Base-by-base conservation (phyloP, 345 rosid genomes). In the Reutealis trisperma region DNA sequence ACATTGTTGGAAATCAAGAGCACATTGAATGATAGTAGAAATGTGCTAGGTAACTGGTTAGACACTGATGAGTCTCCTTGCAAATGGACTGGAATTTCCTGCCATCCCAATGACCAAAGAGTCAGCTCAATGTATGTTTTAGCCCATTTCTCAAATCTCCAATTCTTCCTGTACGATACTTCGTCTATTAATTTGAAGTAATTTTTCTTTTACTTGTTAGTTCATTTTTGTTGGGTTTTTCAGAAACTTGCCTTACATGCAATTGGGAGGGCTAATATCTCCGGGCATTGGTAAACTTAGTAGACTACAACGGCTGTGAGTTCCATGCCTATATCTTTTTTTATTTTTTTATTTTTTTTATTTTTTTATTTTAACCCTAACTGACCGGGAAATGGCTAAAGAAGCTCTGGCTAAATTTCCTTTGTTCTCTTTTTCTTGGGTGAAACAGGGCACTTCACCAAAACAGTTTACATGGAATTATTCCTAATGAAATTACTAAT, bases 171-270 rank as follows among this genome's bases (percentile, higher is more conserved):
- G 34, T 16, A 49, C 41, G 66, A 42, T 42, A 15, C 18, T 6
- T 54, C 41, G 41, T 37, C 41, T 37, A 37, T 37, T 3, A 37
- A 21, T 51, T 65, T 32, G 8, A 61, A 8, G 60, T 24, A 64
- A 3, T 25, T 32, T n/a, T 67, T 49, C 67, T 77, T 67, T 63
- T 42, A 30, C 59, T 64, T 11, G 18, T 10, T 19, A 51, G 41
- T 63, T 74, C 34, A 63, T 24, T 66, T 22, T 0, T 24, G 63
- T 11, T 78, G 54, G 80, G 61, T 78, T 73, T 12, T 79, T 75
- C 87, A 95, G 99, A 84, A 95, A 93, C 82, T 85, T 95, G 32
- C 98, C 99, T 5, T 89, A 90, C 75, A 89, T 91, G 97, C 97
- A 95, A 79, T 73, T 94, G 34, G 94, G 95, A 71, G 99, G 99